phyloP scores from a whole-genome alignment of 2,329 filamentous ascomycete species.

The Paecilomyces fulvus region DNA sequence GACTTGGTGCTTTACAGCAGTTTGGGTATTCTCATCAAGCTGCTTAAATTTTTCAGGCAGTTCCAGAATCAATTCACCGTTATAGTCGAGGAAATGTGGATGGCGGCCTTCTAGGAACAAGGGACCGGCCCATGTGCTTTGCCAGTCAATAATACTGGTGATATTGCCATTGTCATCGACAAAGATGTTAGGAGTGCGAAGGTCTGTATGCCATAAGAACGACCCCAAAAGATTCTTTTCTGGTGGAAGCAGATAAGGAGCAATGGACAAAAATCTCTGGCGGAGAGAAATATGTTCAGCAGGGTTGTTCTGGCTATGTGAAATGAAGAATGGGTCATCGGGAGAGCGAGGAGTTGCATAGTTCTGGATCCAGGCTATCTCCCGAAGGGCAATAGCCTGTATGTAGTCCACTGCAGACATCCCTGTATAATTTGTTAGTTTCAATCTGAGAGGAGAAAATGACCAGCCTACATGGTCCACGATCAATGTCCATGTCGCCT shows the following conservation, averaged over 20 bases:
- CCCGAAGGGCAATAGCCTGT: constrained; percentile 21
- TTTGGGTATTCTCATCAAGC: constrained; percentile 3
- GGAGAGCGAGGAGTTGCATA: constrained; percentile 15
- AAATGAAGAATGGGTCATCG: constrained; percentile 14
- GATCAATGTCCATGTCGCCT: background rate
- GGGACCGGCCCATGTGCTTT: constrained; percentile 23
- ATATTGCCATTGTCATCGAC: constrained; percentile 24
- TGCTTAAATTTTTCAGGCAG: constrained; percentile 15
- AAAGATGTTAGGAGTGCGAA: constrained; percentile 33
- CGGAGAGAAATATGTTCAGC: constrained; percentile 24
- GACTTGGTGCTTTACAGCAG: constrained; percentile 4
- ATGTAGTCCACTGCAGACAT: constrained; percentile 23
- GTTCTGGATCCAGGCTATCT: constrained; percentile 26
- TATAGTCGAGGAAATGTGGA: constrained; percentile 17
- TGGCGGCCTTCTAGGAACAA: constrained; percentile 16
- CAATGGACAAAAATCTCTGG: constrained; percentile 22
- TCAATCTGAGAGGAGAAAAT: background rate
- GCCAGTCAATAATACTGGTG: constrained; percentile 37
- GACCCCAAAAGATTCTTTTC: constrained; percentile 14
- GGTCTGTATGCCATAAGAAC: constrained; percentile 33
- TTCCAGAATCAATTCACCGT: constrained; percentile 15
- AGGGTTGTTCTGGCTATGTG: constrained; percentile 19
- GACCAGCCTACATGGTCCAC: constrained; percentile 31
- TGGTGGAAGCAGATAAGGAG: constrained; percentile 21
- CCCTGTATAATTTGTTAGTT: constrained; percentile 18